Percentiles rank a stretch among this genome's conserved stretches.
These are phyloP conservation scores for Phialophora verrucosa DNA, from an alignment of 2,329 filamentous ascomycete species.

Conservation along the genomic window DNA sequence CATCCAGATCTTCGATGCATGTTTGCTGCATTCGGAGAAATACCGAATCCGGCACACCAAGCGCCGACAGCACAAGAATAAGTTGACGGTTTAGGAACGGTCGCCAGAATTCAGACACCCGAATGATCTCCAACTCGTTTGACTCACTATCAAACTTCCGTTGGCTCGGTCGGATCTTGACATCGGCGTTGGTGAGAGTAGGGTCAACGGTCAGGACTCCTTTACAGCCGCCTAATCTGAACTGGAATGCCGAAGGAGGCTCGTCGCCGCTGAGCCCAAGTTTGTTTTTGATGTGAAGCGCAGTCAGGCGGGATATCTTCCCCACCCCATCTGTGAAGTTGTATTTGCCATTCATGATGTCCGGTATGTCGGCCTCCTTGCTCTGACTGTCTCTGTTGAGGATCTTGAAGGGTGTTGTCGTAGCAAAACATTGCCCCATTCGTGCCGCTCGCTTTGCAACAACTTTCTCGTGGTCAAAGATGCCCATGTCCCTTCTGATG, in stretches of 20 bases:
- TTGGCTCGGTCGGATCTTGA: slow-evolving; percentile 83
- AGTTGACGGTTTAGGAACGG: slow-evolving; percentile 89
- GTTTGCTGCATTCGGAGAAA: slow-evolving; percentile 73
- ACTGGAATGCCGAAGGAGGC: slow-evolving; percentile 84
- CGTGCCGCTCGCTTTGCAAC: slow-evolving; percentile 91
- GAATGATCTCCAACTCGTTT: slow-evolving; percentile 81
- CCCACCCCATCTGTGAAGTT: slow-evolving; percentile 93
- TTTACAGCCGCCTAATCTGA: slow-evolving; percentile 90
- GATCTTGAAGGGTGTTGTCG: slow-evolving; percentile 64
- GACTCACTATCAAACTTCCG: slow-evolving; percentile 79
- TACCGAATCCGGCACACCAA: slow-evolving; percentile 71
- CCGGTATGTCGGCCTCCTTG: slow-evolving; percentile 62
- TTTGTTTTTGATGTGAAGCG: slow-evolving; percentile 73
- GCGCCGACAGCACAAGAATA: slow-evolving; percentile 79
- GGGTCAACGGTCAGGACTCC: slow-evolving; percentile 81
- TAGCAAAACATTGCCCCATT: slow-evolving; percentile 94
- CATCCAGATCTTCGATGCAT: slow-evolving; percentile 71
- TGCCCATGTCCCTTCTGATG: slow-evolving; percentile 86
- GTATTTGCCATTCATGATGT: slow-evolving; percentile 71
- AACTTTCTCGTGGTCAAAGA: slow-evolving; percentile 77
- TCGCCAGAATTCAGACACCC: slow-evolving; percentile 74
- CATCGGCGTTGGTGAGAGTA: slow-evolving; percentile 67
- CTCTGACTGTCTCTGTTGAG: slow-evolving; percentile 40
- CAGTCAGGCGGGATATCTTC: slow-evolving; percentile 81
- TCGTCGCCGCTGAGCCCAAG: slow-evolving; percentile 64